Evolutionary conservation across 73 alveolate species (phyloP), one percentile per base, ranked within the genome.

Genomic region (Blepharisma japonicum): DNA sequence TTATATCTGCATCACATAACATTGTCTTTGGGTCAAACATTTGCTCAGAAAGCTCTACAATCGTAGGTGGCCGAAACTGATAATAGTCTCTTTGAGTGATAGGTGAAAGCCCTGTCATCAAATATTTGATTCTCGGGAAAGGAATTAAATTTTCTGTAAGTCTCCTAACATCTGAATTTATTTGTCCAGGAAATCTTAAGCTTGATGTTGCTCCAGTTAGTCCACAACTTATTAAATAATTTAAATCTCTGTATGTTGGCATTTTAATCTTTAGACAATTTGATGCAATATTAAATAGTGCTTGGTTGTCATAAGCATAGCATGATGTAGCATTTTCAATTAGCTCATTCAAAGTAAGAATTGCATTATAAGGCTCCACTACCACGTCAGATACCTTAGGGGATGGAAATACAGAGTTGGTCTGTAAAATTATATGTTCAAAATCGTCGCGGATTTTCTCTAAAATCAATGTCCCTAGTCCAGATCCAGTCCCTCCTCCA

Each of bases 401-500:
- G 53, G 98, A 91, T 55, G 98, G 98, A 87, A 94, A 87, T 79
- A 96, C 98, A 48, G 99, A 89, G 95, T 94, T 94, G 42, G 98
- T 61, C 4, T 20, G 56, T 9, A 61, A 9, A 14, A 9, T 21
- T 61, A 9, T 61, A 71, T 95, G 93, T 18, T 92, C 90, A 90
- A 86, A 96, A 81, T 85, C 85, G 55, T 96, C 99, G 68, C 94
- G 68, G 53, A 89, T 71, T 82, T 87, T 89, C 84, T 95, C 97
- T 56, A 93, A 79, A 45, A 95, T 71, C 84, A 98, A 83, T 66
- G 98, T 92, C 0, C 99, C 99, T 7, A 95, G 92, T 6, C 99
- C 99, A 77, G 97, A 86, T 23, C 99, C 99, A 38, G 99, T 95
- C 14, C 99, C 99, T 18, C 99, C 99, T 51, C 97, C 98, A 49